Evolutionary conservation across 2,329 filamentous ascomycete genomes (phyloP), one percentile per base, ranked within the genome.

Genomic region (Nigrograna mackinnonii): DNA sequence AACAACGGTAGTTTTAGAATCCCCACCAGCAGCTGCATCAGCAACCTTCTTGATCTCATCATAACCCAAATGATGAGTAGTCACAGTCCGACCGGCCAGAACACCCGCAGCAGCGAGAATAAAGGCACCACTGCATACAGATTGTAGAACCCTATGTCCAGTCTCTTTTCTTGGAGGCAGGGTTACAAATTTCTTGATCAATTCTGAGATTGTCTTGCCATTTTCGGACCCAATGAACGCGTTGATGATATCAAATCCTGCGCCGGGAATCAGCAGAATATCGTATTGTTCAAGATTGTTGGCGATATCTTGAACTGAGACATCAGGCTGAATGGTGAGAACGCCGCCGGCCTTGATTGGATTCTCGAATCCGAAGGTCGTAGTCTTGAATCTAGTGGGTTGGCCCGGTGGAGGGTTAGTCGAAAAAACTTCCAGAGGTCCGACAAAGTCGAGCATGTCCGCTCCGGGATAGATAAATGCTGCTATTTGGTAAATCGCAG

Each of bases 371-470:
- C 62, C 64, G 34, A 73, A 68, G 2, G 67, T 66, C 0, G 58
- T 64, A 14, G 64, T 55, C 1, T 47, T 39, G 52, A 73, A 74
- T 28, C 58, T 47, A 11, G 39, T 45, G 7, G 55, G 49, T 6
- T 49, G 47, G 11, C 55, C 57, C 14, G 52, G 42, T 13, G 64
- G 60, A 13, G 52, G 52, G 22, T 57, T 57, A 41, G 54, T 60
- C 22, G 55, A 58, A 41, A 69, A 59, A 24, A 72, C 57, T 43
- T 73, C 69, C 18, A 64, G 49, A 3, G 70, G 70, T 1, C 66
- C 70, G 18, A 58, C 55, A 43, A 72, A 72, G 55, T 73, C 71
- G 36, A 73, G 66, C 37, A 73, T 60, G 43, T 73, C 70, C 19
- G 59, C 67, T 9, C 59, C 50, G 3, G 58, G 50, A 50, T 68